These are phyloP conservation scores for Daldinia childiae DNA, from an alignment of 495 filamentous ascomycete species.

Conservation along the genomic window DNA sequence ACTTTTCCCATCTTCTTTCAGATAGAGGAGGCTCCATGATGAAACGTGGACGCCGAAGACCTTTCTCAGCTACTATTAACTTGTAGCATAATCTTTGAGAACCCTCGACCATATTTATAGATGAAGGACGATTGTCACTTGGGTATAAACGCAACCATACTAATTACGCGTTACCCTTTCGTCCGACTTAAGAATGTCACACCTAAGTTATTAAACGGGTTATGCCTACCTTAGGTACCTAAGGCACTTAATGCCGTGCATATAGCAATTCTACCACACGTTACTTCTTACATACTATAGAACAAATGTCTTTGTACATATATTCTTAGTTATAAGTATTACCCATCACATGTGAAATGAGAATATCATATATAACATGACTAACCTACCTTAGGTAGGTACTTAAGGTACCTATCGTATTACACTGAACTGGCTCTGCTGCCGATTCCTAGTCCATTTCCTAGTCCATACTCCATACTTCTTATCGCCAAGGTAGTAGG, in stretches of 20 bases:
- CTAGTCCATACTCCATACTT: neutral
- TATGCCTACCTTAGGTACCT: neutral
- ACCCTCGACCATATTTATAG: conserved; percentile 10
- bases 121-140: neutral
- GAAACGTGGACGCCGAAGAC: conserved; percentile 1
- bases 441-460: neutral
- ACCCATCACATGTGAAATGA: neutral
- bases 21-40: conserved; percentile 22
- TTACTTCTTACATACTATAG: neutral
- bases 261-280: neutral
- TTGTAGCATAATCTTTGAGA: conserved; percentile 1
- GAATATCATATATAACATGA: neutral
- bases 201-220: neutral
- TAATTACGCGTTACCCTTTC: neutral
- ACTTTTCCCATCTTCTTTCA: conserved; percentile 32
- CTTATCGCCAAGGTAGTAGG: neutral
- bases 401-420: neutral
- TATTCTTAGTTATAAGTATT: neutral
- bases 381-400: neutral
- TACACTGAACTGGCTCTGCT: neutral
- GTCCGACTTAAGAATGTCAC: neutral
- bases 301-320: neutral
- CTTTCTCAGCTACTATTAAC: conserved; percentile 3
- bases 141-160: neutral
- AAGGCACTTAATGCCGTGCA: neutral